Evolutionary conservation across 1,284 basidiomycete species (phyloP), one percentile per base, ranked within the genome.

Genomic region (Microbotryum intermedium): DNA sequence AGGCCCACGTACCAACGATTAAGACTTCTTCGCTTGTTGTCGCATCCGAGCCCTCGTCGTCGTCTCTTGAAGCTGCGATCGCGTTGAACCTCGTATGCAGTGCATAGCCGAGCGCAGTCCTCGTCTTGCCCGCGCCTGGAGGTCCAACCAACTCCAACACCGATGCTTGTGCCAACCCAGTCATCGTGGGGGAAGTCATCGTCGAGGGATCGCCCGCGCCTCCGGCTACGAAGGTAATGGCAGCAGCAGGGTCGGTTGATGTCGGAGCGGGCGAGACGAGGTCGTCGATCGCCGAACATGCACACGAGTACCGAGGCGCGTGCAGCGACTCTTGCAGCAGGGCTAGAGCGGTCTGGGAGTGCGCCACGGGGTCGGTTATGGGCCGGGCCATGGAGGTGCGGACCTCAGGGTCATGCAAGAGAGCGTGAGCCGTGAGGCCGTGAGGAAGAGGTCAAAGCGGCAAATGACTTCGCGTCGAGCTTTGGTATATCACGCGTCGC

Each of bases 111-210:
- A 66, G 30, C 30, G 42, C 26, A 0, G 55, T 55, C 26, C 61
- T 8, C 30, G 61, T 57, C 52, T 66, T 66, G n/a, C 61, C 64
- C n/a, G 55, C 43, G 3, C 64, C 64, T 0, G 64, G 57, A n/a
- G 64, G 61, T 18, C 64, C 64, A 20, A 64, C 18, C 25, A 66
- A 25, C 28, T 66, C 64, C 39, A 66, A 58, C 2, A 64, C 43
- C 2, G 54, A 46, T 2, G 59, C 59, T 5, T 45, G 30, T 11
- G 54, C 42, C 23, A 66, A 42, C 0, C 64, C 64, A 0, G 28
- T 10, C n/a, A 34, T 44, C 5, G 6, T 6, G 5, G n/a, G n/a
- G n/a, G 21, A 7, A 5, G 25, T 1, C 3, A 25, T 29, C 20
- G 25, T 11, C 11, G 34, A 39, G 18, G 16, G 10, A 39, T 39